Evolutionary conservation across 2,329 filamentous ascomycete genomes (phyloP).

Genomic region (Myriosclerotinia curreyana): DNA sequence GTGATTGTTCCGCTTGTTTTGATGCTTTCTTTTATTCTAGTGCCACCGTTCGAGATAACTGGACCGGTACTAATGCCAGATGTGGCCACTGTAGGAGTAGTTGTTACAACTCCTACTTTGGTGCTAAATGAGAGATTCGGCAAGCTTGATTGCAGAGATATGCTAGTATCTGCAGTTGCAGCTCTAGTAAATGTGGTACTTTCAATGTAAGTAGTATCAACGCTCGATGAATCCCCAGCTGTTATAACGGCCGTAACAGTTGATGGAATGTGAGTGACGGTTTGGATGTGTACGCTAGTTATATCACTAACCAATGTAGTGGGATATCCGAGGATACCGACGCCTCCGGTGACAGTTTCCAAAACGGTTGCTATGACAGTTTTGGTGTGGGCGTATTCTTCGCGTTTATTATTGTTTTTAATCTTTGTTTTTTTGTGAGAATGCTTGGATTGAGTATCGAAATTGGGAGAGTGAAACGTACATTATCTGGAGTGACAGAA

Average conservation of each 20-base stretch:
- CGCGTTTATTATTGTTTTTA: not conserved
- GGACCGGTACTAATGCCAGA: too few relatives aligned
- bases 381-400: constrained; percentile 9
- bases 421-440: not conserved
- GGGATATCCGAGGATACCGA: constrained; percentile 4
- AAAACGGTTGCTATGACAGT: constrained; percentile 3
- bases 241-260: not conserved
- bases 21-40: rapidly evolving
- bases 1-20: not conserved
- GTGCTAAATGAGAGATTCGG: not conserved
- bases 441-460: not conserved
- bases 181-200: not conserved
- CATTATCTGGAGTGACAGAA: not conserved
- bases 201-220: not conserved
- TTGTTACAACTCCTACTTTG: too few relatives aligned
- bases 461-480: not conserved
- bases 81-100: too few relatives aligned
- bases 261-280: constrained; percentile 3
- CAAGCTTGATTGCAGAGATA: not conserved
- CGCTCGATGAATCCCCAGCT: not conserved
- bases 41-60: too few relatives aligned
- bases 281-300: not conserved
- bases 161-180: too few relatives aligned
- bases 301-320: constrained; percentile 5
- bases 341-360: constrained; percentile 2